Conservation (phyloP, 129 eudicot genomes). For the Dittrichia graveolens region DNA sequence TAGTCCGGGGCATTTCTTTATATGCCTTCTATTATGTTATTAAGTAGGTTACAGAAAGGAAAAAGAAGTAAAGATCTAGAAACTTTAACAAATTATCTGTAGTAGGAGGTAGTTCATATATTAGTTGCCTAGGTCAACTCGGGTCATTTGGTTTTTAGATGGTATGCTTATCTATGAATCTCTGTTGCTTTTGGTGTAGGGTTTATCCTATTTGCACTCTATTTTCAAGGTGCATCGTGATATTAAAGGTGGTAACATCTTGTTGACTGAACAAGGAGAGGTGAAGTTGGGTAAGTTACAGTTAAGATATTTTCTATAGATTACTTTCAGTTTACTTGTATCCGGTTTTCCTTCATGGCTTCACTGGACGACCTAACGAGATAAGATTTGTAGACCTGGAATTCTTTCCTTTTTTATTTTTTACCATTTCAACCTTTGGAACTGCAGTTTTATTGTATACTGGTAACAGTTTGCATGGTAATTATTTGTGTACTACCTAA, state of each 20-base stretch:
- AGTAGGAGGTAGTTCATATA: not conserved
- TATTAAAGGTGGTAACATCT: conserved; percentile 93
- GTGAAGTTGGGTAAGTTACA: conserved; percentile 86
- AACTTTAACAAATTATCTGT: conserved; percentile 8
- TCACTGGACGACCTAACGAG: not conserved
- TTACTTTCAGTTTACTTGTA: conserved; percentile 2
- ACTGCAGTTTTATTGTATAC: conserved; percentile 14
- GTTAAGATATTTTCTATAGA: conserved; percentile 1
- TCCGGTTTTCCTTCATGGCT: conserved; percentile 6
- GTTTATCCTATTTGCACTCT: conserved; percentile 90
- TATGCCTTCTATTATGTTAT: conserved; percentile 5
- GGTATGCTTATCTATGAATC: conserved; percentile 10
- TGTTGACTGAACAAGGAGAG: conserved; percentile 99
- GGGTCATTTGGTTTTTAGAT: not conserved
- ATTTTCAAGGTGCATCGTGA: conserved; percentile 97
- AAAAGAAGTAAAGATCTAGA: conserved; percentile 4
- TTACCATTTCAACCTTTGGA: conserved; percentile 19
- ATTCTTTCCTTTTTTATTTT: not conserved
- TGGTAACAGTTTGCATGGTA: conserved; percentile 14
- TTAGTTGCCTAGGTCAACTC: conserved; percentile 7
- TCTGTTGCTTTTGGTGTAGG: conserved; percentile 53
- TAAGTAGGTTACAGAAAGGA: conserved; percentile 7
- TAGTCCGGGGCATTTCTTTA: conserved; percentile 7
- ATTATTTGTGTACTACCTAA: conserved; percentile 18
- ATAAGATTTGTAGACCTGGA: conserved; percentile 22